Base-by-base conservation (phyloP, 2,329 filamentous ascomycete genomes). In the Botryotinia convoluta region DNA sequence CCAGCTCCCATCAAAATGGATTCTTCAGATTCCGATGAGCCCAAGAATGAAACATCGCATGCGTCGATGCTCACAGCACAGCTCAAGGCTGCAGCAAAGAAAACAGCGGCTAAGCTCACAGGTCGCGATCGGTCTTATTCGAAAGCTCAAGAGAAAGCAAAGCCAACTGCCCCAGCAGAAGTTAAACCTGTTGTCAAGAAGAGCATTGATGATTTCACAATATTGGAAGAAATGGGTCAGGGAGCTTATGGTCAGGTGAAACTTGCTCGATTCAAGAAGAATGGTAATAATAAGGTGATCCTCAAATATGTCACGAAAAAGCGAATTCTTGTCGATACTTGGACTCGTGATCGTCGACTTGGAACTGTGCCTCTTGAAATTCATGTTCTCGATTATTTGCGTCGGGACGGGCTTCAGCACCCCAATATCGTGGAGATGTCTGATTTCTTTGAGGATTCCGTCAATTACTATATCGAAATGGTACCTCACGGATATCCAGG, bases 381-480 rank as follows among this genome's bases (percentile, higher is more conserved):
- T 75, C 96, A 99, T 79, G 96, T 99, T 51, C 86, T 99, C 26
- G 94, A 99, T 82, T 99, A 95, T 80, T 89, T 99, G 18, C 90
- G 94, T 39, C 89, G 91, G 44, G 94, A 91, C 71, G 90, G 89
- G 61, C 84, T 91, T 44, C 85, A 85, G 63, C 90, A 92, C 77
- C 88, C 89, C 71, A 92, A 92, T 78, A 92, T 92, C 77, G 89
- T 92, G 26, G 90, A 92, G 81, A 92, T 92, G 90, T 87, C 90
- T 74, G 89, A 90, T 75, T 92, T 92, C 80, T 92, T 92, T 77
- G 90, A 92, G 81, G 93, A 97, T 77, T 91, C 93, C 76, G 86
- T 91, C 78, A 98, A 99, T 81, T 99, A 99, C 84, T 99, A 99
- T 83, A 99, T 99, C 78, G 96, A 98, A 82, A 99, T 98, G 94